Percentiles rank a stretch among this genome's conserved stretches.
Evolutionary conservation across 192 early-diverging fungal genomes (phyloP).

Genomic region (Lunasporangiospora selenospora): DNA sequence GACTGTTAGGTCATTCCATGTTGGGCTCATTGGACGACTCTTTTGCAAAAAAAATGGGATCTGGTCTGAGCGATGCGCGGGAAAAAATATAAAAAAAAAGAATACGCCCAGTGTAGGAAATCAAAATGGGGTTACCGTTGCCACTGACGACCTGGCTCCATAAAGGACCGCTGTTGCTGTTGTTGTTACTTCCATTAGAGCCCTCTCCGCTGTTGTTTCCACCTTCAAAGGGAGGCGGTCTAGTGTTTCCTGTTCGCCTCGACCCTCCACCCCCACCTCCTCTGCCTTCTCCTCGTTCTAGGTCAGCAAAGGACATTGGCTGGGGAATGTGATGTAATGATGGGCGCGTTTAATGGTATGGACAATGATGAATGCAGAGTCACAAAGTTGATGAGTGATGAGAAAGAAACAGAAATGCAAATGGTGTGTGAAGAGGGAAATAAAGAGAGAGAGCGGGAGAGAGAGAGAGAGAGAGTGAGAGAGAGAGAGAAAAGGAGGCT

Average conservation of each 20-base stretch:
- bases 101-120: too few relatives aligned
- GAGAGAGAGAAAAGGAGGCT: not conserved
- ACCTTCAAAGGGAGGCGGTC: constrained; percentile 14
- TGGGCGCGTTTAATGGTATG: not conserved
- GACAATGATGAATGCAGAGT: not conserved
- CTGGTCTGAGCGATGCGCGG: too few relatives aligned
- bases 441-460: not conserved
- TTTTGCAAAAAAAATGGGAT: too few relatives aligned
- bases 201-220: not conserved
- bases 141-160: too few relatives aligned
- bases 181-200: constrained; percentile 5
- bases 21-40: too few relatives aligned
- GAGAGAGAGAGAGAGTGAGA: not conserved
- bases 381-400: not conserved
- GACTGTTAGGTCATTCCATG: too few relatives aligned
- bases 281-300: constrained; percentile 59
- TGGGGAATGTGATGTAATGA: not conserved
- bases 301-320: constrained; percentile 71
- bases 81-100: too few relatives aligned
- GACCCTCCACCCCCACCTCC: constrained; percentile 8
- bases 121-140: too few relatives aligned
- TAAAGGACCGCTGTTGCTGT: constrained; percentile 9
- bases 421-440: not conserved
- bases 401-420: constrained; percentile 5
- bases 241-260: not conserved